Base-by-base conservation (phyloP, 306 rosid species). In the Citrullus colocynthis region DNA sequence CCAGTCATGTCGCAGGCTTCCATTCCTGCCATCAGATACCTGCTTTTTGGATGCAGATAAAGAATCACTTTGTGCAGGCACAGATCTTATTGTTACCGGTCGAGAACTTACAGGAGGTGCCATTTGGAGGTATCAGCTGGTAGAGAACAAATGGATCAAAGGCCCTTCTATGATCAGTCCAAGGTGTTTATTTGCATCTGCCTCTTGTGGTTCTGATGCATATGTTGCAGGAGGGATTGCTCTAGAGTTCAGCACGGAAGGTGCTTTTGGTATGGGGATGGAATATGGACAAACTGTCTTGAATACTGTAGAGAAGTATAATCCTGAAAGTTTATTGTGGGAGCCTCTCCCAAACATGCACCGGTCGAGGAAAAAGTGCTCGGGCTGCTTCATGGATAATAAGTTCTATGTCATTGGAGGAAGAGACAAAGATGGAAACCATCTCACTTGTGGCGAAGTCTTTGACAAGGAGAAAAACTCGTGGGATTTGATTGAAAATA, bases 351-450 rank as follows among this genome's bases (percentile, higher is more conserved):
- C 97, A 0, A 82, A 76, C 60, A 92, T 94, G 98, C 84, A 79
- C 15, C 66, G 7, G 14, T 84, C 80, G 72, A 84, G 97, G 71
- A 85, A 72, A 61, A 75, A 54, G 8, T 91, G 97, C 85, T 90
- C 97, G 0, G 95, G 98, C 7, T 94, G 91, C 66, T 91, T 32
- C 87, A 88, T 94, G 97, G 90, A 92, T 36, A 82, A 84, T 76
- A 91, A 72, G 80, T 92, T 94, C 78, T 86, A 83, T 60, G 97
- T 90, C 32, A 83, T 94, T 12, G 98, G 98, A 58, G 98, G 97
- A 18, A 87, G 81, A 30, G 92, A 90, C 14, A 82, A 79, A 59
- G 69, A 84, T 5, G 85, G 71, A 1, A 89, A 80, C 4, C 81
- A 81, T 67, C 85, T 91, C 17, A 84, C 83, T 8, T 88, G 96